Percentiles rank a stretch among this genome's conserved stretches.
These are phyloP conservation scores for Agrocybe chaxingu DNA, from an alignment of 768 basidiomycete species.

Conservation along the genomic window DNA sequence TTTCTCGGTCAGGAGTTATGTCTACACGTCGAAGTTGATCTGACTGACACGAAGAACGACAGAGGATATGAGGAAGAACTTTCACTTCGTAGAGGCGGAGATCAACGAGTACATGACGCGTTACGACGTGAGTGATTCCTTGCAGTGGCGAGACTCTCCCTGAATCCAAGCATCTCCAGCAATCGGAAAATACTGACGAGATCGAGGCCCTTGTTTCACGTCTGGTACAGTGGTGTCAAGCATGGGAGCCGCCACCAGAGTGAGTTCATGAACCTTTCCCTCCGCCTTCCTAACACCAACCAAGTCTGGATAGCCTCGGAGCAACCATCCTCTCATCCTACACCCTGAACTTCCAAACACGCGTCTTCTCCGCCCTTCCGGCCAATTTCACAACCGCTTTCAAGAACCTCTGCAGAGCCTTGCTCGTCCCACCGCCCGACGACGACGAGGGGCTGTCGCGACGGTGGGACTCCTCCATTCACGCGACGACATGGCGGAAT, in stretches of 20 bases:
- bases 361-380: slow-evolving; percentile 70
- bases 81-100: slow-evolving; percentile 58
- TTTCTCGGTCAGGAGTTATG: slow-evolving; percentile 55
- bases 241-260: slow-evolving; percentile 73
- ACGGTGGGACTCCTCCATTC: slow-evolving; percentile 9
- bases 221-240: slow-evolving; percentile 67
- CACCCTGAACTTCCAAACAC: slow-evolving; percentile 68
- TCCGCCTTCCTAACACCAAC: slow-evolving; percentile 4
- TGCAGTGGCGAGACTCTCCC: background rate
- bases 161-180: background rate
- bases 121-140: slow-evolving; percentile 49
- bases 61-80: slow-evolving; percentile 66
- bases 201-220: slow-evolving; percentile 56
- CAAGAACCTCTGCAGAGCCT: slow-evolving; percentile 60
- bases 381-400: slow-evolving; percentile 64
- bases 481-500: slow-evolving; percentile 23
- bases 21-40: background rate
- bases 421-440: slow-evolving; percentile 39
- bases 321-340: slow-evolving; percentile 57
- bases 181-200: slow-evolving; percentile 37
- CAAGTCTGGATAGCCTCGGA: slow-evolving; percentile 47
- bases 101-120: slow-evolving; percentile 53
- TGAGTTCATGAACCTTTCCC: slow-evolving; percentile 27
- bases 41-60: background rate
- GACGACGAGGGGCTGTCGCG: slow-evolving; percentile 9